Evolutionary conservation across 352 stramenopile species (phyloP).

Genomic region (Phytophthora fragariaefolia): DNA sequence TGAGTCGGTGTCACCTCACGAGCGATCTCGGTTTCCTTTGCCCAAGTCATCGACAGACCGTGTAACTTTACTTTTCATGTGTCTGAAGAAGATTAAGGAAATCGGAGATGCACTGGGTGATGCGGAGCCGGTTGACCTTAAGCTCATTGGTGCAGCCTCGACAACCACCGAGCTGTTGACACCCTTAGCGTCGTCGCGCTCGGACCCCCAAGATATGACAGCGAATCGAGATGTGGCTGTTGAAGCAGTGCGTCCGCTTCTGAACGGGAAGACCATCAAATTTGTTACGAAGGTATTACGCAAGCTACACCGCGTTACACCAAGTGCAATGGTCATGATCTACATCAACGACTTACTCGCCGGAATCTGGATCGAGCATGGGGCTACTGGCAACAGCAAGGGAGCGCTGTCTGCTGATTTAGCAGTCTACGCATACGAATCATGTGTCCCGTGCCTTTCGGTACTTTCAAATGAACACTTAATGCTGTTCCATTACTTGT

Average conservation of each 20-base stretch:
- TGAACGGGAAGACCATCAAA: constrained; percentile 72
- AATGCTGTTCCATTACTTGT: constrained; percentile 58
- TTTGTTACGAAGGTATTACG: constrained; percentile 77
- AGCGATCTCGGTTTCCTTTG: constrained; percentile 52
- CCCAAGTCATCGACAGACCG: constrained; percentile 59
- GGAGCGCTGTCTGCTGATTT: constrained; percentile 44
- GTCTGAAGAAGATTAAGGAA: constrained; percentile 78
- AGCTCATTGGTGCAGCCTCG: constrained; percentile 54
- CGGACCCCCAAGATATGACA: constrained; percentile 19
- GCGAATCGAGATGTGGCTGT: constrained; percentile 43
- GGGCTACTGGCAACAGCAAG: constrained; percentile 7
- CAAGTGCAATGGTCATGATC: constrained; percentile 73
- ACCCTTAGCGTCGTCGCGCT: constrained; percentile 17
- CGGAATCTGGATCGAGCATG: constrained; percentile 56
- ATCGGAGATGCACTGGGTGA: constrained; percentile 30
- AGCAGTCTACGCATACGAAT: constrained; percentile 71
- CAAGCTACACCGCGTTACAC: constrained; percentile 63
- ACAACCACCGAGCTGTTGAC: constrained; percentile 52
- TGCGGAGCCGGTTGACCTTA: constrained; percentile 49
- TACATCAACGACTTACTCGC: constrained; percentile 61
- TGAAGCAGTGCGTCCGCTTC: constrained; percentile 51
- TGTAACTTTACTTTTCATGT: constrained; percentile 79
- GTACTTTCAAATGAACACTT: constrained; percentile 75
- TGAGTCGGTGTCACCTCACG: constrained; percentile 6
- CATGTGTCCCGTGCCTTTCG: constrained; percentile 66